Base-by-base conservation (phyloP, 1,284 basidiomycete species). In the Quambalaria eucalypti region DNA sequence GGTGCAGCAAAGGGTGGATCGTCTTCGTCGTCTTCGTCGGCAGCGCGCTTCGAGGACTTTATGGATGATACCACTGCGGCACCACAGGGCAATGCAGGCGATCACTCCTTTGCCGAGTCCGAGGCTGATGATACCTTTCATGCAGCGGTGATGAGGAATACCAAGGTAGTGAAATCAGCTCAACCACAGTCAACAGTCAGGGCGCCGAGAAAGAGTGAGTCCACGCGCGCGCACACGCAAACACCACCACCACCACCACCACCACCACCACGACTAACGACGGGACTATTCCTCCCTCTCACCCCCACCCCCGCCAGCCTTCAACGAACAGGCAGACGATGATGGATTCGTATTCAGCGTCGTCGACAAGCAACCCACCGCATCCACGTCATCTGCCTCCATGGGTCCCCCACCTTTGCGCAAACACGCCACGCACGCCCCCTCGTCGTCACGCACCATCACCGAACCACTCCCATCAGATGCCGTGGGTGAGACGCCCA, bases 381-480 rank as follows among this genome's bases (percentile, higher is more conserved):
- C 55, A 12, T 55, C 39, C 16, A 49, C 54, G 4, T 19, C 56
- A 12, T 47, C 57, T 10, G 48, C 56, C 2, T 49, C 58, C 42
- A 48, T 49, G 48, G 48, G 28, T 21, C 48, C 48, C 12, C 28
- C 28, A 30, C n/a, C 23, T 14, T 6, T 16, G 46, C n/a, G n/a
- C n/a, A 23, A 12, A 19, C 9, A 10, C 4, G 21, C 42, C 5
- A 7, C 42, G 21, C 31, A 33, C 31, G 31, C 31, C 16, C 21
- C 50, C 19, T 14, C 36, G 6, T 25, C 38, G 19, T 21, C 39
- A 25, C 60, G 64, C 28, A 62, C 62, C 44, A 59, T 59, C 28
- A 59, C 54, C n/a, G 64, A 66, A 26, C 64, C 59, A 23, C 46
- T 66, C 23, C 61, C 56, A 29, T 61, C 63, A 36, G 64, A 54